Evolutionary conservation across 345 rosid species (phyloP), one percentile per base, ranked within the genome.

Genomic region (Euphorbia tirucalli): DNA sequence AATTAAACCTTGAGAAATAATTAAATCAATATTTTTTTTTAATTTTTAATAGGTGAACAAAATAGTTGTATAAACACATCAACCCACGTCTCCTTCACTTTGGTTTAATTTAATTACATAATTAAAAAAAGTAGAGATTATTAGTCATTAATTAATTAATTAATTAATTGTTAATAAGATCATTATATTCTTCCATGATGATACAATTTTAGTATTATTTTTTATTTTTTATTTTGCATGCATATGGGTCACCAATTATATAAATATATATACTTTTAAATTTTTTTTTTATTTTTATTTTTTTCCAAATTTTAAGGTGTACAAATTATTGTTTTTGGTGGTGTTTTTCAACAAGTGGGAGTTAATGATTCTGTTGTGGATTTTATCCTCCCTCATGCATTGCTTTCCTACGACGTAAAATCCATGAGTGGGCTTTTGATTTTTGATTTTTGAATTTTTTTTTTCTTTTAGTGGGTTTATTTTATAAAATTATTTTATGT

Each of bases 341-440:
- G 71, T 71, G 32, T 65, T 68, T 78, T 77, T 72, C 80, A 73
- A 78, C 86, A 59, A 73, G 70, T 80, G 66, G 88, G 84, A 81
- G 14, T 0, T 52, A 56, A 86, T 86, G 84, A 82, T 88, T 85
- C 86, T 82, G 87, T 73, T 87, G 90, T 85, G 68, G 92, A 89
- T 50, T 78, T 83, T 56, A 46, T 74, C 78, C 80, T 75, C 73
- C 18, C 72, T 83, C 99, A 95, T 92, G 97, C 99, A 92, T 89
- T 88, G 91, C 92, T 87, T 88, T 88, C 82, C 77, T 80, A 78
- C 92, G 77, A 92, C 97, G 96, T 92, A 86, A 90, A 85, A 60
- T 74, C 24, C 46, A 72, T 60, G 64, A 64, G 75, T n/a, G 69
- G 37, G 16, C 11, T 18, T 58, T n/a, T 54, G 56, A 25, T 65